Conservation (phyloP, 495 filamentous ascomycete species). For the Podospora conica region DNA sequence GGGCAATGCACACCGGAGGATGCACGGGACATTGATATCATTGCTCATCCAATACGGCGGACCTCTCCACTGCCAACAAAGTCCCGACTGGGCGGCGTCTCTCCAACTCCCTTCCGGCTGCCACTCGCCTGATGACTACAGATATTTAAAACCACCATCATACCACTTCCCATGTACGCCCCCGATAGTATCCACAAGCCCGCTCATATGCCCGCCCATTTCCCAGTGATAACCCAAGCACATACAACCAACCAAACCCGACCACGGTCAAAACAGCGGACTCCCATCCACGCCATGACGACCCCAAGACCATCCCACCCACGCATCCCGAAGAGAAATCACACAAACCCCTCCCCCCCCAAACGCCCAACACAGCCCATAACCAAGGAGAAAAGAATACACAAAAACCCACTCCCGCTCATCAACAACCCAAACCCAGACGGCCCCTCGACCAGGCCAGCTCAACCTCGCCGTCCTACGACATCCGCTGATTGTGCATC, state of each 20-base stretch:
- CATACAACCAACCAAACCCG: background rate
- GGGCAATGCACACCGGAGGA: too few relatives aligned
- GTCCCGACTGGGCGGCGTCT: too few relatives aligned
- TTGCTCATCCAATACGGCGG: too few relatives aligned
- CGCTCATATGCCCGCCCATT: background rate
- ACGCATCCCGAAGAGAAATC: background rate
- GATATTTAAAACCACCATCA: background rate
- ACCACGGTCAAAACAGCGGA: background rate
- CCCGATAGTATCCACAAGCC: background rate
- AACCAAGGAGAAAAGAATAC: background rate
- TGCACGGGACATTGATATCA: too few relatives aligned
- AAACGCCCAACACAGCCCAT: background rate
- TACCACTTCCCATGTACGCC: background rate
- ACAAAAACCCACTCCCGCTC: background rate
- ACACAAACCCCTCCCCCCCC: background rate
- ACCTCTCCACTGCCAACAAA: too few relatives aligned
- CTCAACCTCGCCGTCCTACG: slow-evolving; percentile 6
- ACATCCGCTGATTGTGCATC: slow-evolving; percentile 37
- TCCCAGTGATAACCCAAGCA: too few relatives aligned
- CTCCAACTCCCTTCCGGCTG: too few relatives aligned
- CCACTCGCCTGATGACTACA: background rate
- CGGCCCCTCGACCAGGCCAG: background rate
- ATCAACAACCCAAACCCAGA: background rate
- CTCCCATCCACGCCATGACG: background rate
- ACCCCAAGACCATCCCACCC: background rate